Conservation (phyloP, 495 filamentous ascomycete genomes). For the Aspergillus nidulans region DNA sequence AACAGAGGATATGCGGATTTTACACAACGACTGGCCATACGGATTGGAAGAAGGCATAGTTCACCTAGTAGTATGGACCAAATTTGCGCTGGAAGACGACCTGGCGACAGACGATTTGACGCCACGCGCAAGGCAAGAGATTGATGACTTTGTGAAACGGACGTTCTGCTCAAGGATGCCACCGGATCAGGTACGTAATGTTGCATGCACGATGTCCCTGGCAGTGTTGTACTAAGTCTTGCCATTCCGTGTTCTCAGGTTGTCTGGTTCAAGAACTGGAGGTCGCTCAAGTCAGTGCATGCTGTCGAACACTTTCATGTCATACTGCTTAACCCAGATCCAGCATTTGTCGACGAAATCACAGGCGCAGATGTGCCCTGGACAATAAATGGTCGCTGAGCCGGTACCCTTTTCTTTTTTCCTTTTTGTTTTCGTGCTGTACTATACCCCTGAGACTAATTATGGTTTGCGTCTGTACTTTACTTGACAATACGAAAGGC, state of each 20-base stretch:
- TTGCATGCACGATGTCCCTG: neutral
- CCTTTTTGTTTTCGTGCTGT: neutral
- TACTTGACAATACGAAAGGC: neutral
- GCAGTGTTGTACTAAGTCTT: neutral
- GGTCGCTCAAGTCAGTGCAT: constrained; percentile 70
- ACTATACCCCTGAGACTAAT: constrained; percentile 1
- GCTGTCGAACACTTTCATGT: constrained; percentile 95
- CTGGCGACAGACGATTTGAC: constrained; percentile 63
- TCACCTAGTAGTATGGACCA: constrained; percentile 88
- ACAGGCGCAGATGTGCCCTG: constrained; percentile 71
- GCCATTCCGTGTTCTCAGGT: constrained; percentile 42
- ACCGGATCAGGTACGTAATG: constrained; percentile 35
- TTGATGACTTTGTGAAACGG: constrained; percentile 62
- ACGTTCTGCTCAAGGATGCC: constrained; percentile 54
- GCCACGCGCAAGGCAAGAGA: constrained; percentile 52
- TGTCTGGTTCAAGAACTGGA: constrained; percentile 91
- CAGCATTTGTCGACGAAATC: constrained; percentile 62
- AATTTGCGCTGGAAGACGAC: constrained; percentile 71
- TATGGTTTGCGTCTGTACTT: neutral
- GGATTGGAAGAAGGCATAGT: constrained; percentile 70
- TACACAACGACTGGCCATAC: constrained; percentile 91
- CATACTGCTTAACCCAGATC: constrained; percentile 74
- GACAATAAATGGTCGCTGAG: constrained; percentile 26
- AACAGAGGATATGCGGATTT: constrained; percentile 65
- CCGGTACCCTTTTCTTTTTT: neutral